Evolutionary conservation across 2,329 filamentous ascomycete genomes (phyloP), one percentile per base, ranked within the genome.

Genomic region (Colletotrichum tanaceti): DNA sequence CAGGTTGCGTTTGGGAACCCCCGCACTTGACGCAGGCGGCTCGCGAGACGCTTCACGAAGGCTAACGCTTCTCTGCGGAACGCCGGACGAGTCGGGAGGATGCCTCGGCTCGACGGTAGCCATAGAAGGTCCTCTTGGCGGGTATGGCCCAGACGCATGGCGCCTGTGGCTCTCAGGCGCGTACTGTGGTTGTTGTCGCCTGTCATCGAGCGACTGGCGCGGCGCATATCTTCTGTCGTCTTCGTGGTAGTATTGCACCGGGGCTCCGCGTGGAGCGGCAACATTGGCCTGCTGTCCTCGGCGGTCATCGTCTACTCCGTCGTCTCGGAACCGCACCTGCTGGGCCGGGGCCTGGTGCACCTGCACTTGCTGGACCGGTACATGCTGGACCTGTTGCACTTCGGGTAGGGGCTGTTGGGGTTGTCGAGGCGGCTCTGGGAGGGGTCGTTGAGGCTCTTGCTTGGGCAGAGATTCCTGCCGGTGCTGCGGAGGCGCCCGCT

Each of bases 1-100:
- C 47, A 88, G 74, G 59, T 87, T 87, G 58, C 87, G 84, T 74
- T 85, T 84, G 4, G 86, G 84, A 18, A 83, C 73, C 16, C 76
- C 78, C 10, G 53, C 53, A 47, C 20, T 68, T 22, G 58, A 32
- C 13, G 49, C 50, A 14, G 53, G 58, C 14, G 58, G 24, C 39
- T 67, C 53, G 18, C 46, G 67, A 18, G 67, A 41, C 32, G 55
- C 64, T 18, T 62, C 67, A 4, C 67, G 78, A 75, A 69, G 54
- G 24, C 66, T 69, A 18, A 61, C 49, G 46, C 66, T 69, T 39
- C 66, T 59, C 63, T 69, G 66, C 20, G 66, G 66, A 24, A 66
- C 47, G 20, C 55, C 63, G 9, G 66, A 47, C 18, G 41, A 39
- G 5, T 50, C 35, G 13, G 50, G 57, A 32, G 54, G 55, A 16